Conservation (phyloP, 2,329 filamentous ascomycete genomes). For the Neocucurbitaria cava region DNA sequence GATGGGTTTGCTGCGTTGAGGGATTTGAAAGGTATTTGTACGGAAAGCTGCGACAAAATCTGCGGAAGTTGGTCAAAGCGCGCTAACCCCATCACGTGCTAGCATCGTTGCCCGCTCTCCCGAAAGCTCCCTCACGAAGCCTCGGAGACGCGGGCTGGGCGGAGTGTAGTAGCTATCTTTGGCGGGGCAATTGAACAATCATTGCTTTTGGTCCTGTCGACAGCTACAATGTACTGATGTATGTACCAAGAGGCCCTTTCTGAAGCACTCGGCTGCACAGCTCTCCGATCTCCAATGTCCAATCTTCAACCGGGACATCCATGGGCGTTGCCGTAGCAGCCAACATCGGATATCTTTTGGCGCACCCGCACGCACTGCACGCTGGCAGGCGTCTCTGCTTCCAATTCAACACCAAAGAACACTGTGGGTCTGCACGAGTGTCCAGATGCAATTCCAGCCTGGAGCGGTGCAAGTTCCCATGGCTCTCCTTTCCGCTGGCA, state of each 20-base stretch:
- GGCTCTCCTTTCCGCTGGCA: conserved; percentile 13
- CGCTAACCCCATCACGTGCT: conserved; percentile 26
- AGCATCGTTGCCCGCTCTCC: conserved; percentile 22
- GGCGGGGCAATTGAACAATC: neutral
- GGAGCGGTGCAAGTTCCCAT: conserved; percentile 2
- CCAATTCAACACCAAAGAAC: conserved; percentile 17
- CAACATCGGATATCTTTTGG: conserved; percentile 16
- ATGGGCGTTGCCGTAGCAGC: conserved; percentile 33
- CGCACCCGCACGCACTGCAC: conserved; percentile 21
- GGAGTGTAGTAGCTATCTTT: conserved; percentile 1
- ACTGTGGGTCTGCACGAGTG: conserved; percentile 30
- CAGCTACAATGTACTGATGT: no score
- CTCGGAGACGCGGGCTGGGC: conserved; percentile 26
- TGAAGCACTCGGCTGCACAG: neutral
- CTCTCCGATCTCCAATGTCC: neutral
- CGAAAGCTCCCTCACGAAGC: conserved; percentile 28
- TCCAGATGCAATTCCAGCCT: conserved; percentile 28
- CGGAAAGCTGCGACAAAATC: conserved; percentile 26
- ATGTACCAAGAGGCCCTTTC: neutral
- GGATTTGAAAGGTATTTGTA: conserved; percentile 33
- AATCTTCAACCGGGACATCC: conserved; percentile 6
- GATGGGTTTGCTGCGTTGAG: conserved; percentile 25
- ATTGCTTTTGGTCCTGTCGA: neutral
- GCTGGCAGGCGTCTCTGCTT: conserved; percentile 10
- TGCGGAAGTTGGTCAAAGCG: conserved; percentile 32